Base-by-base conservation (phyloP, 225 moss, liverwort and hornwort genomes). In the Ulota crispa region DNA sequence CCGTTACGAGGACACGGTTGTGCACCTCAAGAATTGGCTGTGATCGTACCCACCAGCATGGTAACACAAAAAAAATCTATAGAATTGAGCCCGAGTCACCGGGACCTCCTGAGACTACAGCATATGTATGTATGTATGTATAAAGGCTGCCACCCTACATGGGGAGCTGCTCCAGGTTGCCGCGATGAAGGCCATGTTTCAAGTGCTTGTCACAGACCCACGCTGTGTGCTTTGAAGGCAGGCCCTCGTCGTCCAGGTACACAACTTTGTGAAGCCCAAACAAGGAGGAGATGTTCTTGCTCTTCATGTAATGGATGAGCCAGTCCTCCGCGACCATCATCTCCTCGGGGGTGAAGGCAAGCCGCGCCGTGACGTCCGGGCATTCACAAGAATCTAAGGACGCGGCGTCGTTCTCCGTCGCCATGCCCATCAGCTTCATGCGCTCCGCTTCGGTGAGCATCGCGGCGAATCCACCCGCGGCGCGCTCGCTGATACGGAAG, bases 181-280 rank as follows among this genome's bases (percentile, higher is more conserved):
- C 84, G 57, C 64, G 80, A 42, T 82, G 84, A 56, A 92, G 80
- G 16, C 92, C 89, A 27, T 88, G 87, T 45, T 89, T 87, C 80
- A 82, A 78, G 82, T 92, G 92, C 82, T 92, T 89, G 85, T 92
- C 89, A 27, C 92, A 92, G 36, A 92, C 80, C 92, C 92, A 92
- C 27, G 89, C 84, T 1, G 67, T 60, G 32, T 86, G 70, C 62
- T 91, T 91, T n/a, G 88, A 55, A 4, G 88, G 84, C 76, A 78
- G 8, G 57, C 90, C 89, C 8, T 86, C 88, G 32, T 92, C 89
- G 70, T 92, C 86, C 50, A 88, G 81, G 76, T 92, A 92, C 55
- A 67, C 86, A 23, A 88, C 88, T 78, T 92, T 92, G 72, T 84
- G 30, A 7, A 92, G 86, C 9, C 86, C 86, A 56, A 92, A 92